phyloP scores from a whole-genome alignment of 805 yeast genomes.

The Ogataea paradorogensis region DNA sequence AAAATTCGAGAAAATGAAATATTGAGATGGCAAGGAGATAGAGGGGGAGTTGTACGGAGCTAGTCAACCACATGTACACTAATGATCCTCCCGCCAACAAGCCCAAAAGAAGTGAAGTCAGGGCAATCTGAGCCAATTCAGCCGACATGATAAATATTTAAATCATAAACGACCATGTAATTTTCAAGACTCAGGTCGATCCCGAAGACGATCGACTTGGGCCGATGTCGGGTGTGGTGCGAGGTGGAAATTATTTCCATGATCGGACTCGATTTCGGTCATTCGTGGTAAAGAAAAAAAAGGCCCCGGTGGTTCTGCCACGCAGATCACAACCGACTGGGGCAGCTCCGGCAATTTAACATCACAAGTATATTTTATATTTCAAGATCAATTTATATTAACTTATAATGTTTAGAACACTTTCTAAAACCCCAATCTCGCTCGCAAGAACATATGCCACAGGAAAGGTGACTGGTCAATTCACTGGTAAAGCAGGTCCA shows the following conservation, averaged over 20 bases:
- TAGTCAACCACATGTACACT: slow-evolving; percentile 27
- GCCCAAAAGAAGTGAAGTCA: slow-evolving; percentile 46
- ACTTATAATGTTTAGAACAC: slow-evolving; percentile 8
- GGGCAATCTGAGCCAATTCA: slow-evolving; percentile 35
- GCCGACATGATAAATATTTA: too few species aligned
- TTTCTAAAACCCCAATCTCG: slow-evolving; percentile 16
- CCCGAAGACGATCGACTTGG: too few species aligned
- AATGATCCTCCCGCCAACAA: slow-evolving; percentile 38
- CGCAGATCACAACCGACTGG: background rate
- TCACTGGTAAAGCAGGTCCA: slow-evolving; percentile 59
- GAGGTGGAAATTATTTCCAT: slow-evolving; percentile 3
- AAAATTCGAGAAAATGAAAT: slow-evolving; percentile 84
- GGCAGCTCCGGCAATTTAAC: background rate
- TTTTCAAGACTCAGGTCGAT: too few species aligned
- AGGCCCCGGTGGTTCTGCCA: background rate
- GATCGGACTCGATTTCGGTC: slow-evolving; percentile 24
- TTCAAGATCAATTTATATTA: slow-evolving; percentile 5
- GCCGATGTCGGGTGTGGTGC: slow-evolving; percentile 2
- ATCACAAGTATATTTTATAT: background rate
- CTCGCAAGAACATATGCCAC: slow-evolving; percentile 33
- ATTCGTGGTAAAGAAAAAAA: slow-evolving; percentile 2
- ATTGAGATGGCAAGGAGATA: slow-evolving; percentile 52
- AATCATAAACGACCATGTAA: too few species aligned
- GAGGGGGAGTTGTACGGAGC: slow-evolving; percentile 33
- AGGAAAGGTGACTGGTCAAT: slow-evolving; percentile 57